These are phyloP conservation scores for Camelina neglecta DNA, from an alignment of 345 rosid genomes.

Conservation along the genomic window DNA sequence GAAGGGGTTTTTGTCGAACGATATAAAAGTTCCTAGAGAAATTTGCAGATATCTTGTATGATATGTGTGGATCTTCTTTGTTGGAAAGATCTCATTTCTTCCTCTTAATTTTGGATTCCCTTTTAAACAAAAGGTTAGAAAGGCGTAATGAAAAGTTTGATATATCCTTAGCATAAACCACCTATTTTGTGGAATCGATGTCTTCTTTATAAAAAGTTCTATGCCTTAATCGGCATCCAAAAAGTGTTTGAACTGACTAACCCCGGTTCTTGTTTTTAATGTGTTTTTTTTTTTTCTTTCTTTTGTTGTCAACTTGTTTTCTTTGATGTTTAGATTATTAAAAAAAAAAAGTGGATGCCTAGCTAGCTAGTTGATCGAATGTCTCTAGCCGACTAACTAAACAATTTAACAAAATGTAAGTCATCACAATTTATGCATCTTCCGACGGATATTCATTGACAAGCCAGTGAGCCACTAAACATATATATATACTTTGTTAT, in stretches of 20 bases:
- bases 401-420: background rate
- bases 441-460: background rate
- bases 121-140: background rate
- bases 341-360: background rate
- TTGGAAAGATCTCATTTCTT: background rate
- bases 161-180: slow-evolving; percentile 40
- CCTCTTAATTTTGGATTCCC: background rate
- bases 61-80: background rate
- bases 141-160: slow-evolving; percentile 14
- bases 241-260: background rate
- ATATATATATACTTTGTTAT: background rate
- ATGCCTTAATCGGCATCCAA: slow-evolving; percentile 9
- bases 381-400: background rate
- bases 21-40: background rate
- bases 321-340: no score
- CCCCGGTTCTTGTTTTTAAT: background rate
- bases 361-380: slow-evolving; percentile 11
- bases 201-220: background rate
- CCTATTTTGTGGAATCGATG: background rate
- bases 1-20: background rate
- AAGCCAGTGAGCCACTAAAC: background rate
- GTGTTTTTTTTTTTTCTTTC: background rate
- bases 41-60: slow-evolving; percentile 1
- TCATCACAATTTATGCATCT: background rate
- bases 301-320: no score